phyloP scores from a whole-genome alignment of 1,284 basidiomycete species.

The Apiotrichum mycotoxinovorans region DNA sequence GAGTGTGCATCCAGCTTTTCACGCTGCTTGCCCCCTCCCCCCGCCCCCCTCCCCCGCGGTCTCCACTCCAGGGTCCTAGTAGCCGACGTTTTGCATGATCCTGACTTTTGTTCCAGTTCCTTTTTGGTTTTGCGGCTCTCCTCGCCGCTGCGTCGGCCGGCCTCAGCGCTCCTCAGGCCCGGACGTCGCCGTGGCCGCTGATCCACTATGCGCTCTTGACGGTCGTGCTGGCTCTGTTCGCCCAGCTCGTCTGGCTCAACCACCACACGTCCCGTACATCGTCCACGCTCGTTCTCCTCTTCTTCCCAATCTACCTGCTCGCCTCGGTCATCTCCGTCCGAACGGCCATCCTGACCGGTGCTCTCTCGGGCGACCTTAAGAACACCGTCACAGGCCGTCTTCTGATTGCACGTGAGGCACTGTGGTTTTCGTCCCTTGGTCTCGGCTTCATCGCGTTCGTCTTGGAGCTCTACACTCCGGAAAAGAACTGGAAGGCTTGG shows the following conservation, averaged over 20 bases:
- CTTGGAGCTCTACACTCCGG: conserved; percentile 70
- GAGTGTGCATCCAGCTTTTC: too few relatives aligned
- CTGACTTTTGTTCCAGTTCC: conserved; percentile 46
- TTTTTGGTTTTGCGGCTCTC: conserved; percentile 39
- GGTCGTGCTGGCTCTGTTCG: conserved; percentile 32
- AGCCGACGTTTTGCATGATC: conserved; percentile 43
- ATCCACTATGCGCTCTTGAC: conserved; percentile 26
- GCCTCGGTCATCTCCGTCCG: conserved; percentile 61
- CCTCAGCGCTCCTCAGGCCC: conserved; percentile 54
- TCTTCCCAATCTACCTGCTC: conserved; percentile 71
- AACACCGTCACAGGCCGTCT: conserved; percentile 28
- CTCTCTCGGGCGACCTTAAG: conserved; percentile 24
- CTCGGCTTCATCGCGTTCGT: conserved; percentile 61
- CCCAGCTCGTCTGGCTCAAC: conserved; percentile 55
- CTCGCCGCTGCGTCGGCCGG: conserved; percentile 59
- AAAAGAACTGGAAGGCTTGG: conserved; percentile 47
- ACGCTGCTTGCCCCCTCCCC: too few relatives aligned
- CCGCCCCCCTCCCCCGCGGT: too few relatives aligned
- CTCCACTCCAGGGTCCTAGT: too few relatives aligned
- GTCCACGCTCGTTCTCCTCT: conserved; percentile 72
- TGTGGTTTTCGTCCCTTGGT: conserved; percentile 51
- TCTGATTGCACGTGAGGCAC: conserved; percentile 33
- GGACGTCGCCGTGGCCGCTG: conserved; percentile 45
- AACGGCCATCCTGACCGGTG: conserved; percentile 54
- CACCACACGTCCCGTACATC: conserved; percentile 74